phyloP scores from a whole-genome alignment of 2,329 filamentous ascomycete species.

The Neurospora sp. region DNA sequence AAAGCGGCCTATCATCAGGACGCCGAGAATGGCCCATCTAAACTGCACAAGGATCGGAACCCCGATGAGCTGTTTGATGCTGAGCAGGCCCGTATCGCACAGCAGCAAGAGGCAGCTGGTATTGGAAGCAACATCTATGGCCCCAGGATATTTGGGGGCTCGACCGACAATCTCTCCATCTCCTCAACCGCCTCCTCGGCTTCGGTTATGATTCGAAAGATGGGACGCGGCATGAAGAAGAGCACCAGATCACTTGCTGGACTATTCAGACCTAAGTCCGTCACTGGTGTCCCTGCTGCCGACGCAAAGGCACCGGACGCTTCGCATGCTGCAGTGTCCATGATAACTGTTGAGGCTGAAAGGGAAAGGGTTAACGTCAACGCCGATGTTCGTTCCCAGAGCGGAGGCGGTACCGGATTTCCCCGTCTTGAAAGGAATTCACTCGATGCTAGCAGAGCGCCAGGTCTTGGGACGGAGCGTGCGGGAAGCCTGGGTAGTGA shows the following conservation, averaged over 20 bases:
- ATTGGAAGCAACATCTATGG: conserved; percentile 93
- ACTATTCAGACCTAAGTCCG: conserved; percentile 87
- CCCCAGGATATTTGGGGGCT: conserved; percentile 75
- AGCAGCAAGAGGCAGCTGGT: conserved; percentile 84
- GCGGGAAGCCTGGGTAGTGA: conserved; percentile 49
- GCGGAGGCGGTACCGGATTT: conserved; percentile 67
- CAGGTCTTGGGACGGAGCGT: conserved; percentile 38
- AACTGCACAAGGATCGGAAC: conserved; percentile 56
- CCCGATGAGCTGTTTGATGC: conserved; percentile 63
- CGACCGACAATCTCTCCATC: conserved; percentile 89
- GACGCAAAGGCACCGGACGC: conserved; percentile 58
- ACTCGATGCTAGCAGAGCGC: conserved; percentile 52
- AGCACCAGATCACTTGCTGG: conserved; percentile 83
- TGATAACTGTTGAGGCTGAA: conserved; percentile 93
- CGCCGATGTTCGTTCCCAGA: conserved; percentile 55
- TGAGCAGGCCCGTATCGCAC: conserved; percentile 84
- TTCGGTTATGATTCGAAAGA: conserved; percentile 93
- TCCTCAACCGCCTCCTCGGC: conserved; percentile 84
- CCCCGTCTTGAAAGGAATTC: conserved; percentile 79
- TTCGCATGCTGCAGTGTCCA: conserved; percentile 78
- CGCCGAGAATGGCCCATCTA: conserved; percentile 33
- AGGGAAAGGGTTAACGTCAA: conserved; percentile 74
- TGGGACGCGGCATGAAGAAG: conserved; percentile 98
- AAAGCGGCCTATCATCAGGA: conserved; percentile 57
- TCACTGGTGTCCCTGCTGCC: conserved; percentile 65